Evolutionary conservation across 139 green algal genomes (phyloP), one percentile per base, ranked within the genome.

Genomic region (Chlorella ohadii): DNA sequence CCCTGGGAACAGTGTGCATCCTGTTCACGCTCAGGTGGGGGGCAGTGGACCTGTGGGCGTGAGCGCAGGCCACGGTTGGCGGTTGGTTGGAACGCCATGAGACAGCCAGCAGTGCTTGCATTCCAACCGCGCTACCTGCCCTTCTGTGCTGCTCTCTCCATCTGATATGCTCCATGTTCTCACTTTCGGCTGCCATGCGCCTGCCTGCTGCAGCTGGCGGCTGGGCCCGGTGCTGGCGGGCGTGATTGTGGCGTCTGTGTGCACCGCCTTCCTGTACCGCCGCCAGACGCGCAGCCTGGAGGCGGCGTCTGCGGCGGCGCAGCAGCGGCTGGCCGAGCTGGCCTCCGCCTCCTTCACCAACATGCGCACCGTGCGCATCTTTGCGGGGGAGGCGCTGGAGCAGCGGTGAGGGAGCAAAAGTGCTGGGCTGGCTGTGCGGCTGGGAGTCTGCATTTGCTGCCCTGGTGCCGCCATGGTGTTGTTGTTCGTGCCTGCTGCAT

Each of bases 321-420:
- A 95, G 81, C 74, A 87, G n/a, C 84, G 86, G 61, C 96, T 98
- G 95, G 87, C 91, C 5, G 86, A 77, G 5, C 87, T 95, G 17
- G 89, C 90, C 59, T 27, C 78, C 63, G 63, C 61, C 39, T 64
- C 78, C 61, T 64, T 73, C 31, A 55, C 63, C n/a, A 74, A 83
- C 78, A 83, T 83, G 63, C 63, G 78, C 25, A 95, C 91, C 0
- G 94, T 97, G 64, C 89, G 94, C 56, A 87, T 93, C 33, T 96
- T 95, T 91, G 93, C 91, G 56, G 95, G 94, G n/a, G 95, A 98
- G 91, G 86, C 89, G 0, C 83, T 97, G 41, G 95, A 98, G 89
- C 86, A 92, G 63, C 91, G 95, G 51, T 59, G 51, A 20, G 51
- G 11, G 51, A 13, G 51, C 12, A 59, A 2, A 22, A 9, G 51